Evolutionary conservation across 75 land plant genomes (phyloP).

Genomic region (Picea sitchensis): DNA sequence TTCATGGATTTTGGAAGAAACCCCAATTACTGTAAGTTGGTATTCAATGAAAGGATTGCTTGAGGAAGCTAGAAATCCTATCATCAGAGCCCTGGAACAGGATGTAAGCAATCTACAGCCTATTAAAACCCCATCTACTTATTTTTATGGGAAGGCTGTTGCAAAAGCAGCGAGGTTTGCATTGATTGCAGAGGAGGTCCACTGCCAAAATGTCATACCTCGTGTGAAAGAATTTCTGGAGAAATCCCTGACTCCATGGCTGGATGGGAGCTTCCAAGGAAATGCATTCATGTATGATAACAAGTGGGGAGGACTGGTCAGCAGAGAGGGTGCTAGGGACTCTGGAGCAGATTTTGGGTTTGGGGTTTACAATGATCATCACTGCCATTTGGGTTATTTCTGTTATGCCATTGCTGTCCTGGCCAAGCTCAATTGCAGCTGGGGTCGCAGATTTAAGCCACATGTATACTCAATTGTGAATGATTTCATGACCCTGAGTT

Average conservation of each 20-base stretch:
- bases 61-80: background rate
- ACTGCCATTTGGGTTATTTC: constrained; percentile 35
- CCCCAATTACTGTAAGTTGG: constrained; percentile 28
- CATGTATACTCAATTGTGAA: constrained; percentile 22
- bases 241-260: constrained; percentile 24
- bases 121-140: constrained; percentile 18
- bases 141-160: constrained; percentile 30
- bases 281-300: constrained; percentile 26
- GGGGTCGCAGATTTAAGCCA: constrained; percentile 32
- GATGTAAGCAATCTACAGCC: constrained; percentile 13
- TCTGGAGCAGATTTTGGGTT: constrained; percentile 24
- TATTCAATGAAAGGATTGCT: constrained; percentile 16
- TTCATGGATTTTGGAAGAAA: constrained; percentile 52
- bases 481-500: constrained; percentile 19
- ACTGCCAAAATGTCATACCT: constrained; percentile 8
- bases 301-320: constrained; percentile 29
- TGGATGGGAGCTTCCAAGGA: constrained; percentile 19
- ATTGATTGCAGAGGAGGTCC: constrained; percentile 26
- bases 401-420: constrained; percentile 34
- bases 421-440: constrained; percentile 39
- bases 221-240: constrained; percentile 9
- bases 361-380: constrained; percentile 36
- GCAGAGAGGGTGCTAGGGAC: constrained; percentile 7
- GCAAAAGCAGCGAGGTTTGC: constrained; percentile 28
- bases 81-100: constrained; percentile 9